Evolutionary conservation across 257 asterid genomes (phyloP).

Genomic region (Plantago elongata): DNA sequence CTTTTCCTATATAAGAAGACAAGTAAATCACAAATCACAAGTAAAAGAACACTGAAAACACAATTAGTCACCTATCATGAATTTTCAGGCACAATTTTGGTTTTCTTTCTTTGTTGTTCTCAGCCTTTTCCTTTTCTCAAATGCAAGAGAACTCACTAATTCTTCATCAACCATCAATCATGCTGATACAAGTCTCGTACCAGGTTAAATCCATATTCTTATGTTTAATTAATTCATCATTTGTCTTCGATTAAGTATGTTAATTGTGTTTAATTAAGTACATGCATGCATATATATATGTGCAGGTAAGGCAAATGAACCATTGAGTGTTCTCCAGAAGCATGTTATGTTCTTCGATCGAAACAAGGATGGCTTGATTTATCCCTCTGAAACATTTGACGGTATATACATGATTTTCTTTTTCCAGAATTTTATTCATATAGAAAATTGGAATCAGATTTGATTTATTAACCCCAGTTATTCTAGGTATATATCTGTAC

Average conservation of each 20-base stretch:
- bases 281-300: constrained; percentile 1
- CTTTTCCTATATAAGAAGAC: too few relatives aligned
- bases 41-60: too few relatives aligned
- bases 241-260: not conserved
- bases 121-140: too few relatives aligned
- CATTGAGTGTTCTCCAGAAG: constrained; percentile 48
- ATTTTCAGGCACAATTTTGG: too few relatives aligned
- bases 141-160: constrained; percentile 24
- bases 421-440: too few relatives aligned
- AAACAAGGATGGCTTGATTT: constrained; percentile 61
- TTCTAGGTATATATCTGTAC: too few relatives aligned
- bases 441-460: too few relatives aligned
- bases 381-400: constrained; percentile 71
- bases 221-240: not conserved
- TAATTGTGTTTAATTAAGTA: too few relatives aligned
- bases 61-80: too few relatives aligned
- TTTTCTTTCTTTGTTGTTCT: too few relatives aligned
- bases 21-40: too few relatives aligned
- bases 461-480: too few relatives aligned
- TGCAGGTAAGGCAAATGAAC: constrained; percentile 34
- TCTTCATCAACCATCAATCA: constrained; percentile 2
- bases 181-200: not conserved
- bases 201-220: constrained; percentile 16
- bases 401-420: constrained; percentile 25
- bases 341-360: constrained; percentile 81